These are phyloP conservation scores for Epithemia pelagica DNA, from an alignment of 108 stramenopile species.

Conservation along the genomic window DNA sequence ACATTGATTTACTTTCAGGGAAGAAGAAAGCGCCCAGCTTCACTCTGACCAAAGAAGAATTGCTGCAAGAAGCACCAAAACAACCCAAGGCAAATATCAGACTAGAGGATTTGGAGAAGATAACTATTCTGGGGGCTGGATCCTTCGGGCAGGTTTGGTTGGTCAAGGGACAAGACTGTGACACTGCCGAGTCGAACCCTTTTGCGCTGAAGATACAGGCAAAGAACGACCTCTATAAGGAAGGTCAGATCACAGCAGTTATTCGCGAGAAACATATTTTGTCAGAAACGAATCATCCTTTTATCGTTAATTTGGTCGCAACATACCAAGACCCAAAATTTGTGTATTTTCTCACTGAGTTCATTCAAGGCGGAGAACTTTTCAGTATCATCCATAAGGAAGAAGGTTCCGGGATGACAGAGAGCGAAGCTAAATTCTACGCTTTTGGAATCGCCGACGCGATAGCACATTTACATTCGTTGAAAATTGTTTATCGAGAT, in stretches of 20 bases:
- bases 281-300: constrained; percentile 47
- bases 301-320: constrained; percentile 36
- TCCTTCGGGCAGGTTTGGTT: constrained; percentile 72
- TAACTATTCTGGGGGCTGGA: constrained; percentile 74
- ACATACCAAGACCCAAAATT: constrained; percentile 48
- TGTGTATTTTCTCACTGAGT: constrained; percentile 56
- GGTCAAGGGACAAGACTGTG: constrained; percentile 10
- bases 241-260: constrained; percentile 51
- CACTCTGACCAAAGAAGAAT: constrained; percentile 1
- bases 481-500: constrained; percentile 80
- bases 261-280: constrained; percentile 44
- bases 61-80: background rate
- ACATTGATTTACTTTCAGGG: constrained; percentile 1
- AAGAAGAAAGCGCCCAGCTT: background rate
- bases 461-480: constrained; percentile 50
- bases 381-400: constrained; percentile 40
- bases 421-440: constrained; percentile 23
- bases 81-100: constrained; percentile 28
- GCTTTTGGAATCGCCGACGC: constrained; percentile 24
- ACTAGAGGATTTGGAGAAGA: constrained; percentile 51
- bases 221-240: constrained; percentile 77
- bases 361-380: constrained; percentile 62
- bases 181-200: constrained; percentile 12
- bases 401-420: constrained; percentile 26
- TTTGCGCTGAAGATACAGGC: constrained; percentile 81